Evolutionary conservation across 2,329 filamentous ascomycete species (phyloP).

Genomic region (Pseudopithomyces chartarum): DNA sequence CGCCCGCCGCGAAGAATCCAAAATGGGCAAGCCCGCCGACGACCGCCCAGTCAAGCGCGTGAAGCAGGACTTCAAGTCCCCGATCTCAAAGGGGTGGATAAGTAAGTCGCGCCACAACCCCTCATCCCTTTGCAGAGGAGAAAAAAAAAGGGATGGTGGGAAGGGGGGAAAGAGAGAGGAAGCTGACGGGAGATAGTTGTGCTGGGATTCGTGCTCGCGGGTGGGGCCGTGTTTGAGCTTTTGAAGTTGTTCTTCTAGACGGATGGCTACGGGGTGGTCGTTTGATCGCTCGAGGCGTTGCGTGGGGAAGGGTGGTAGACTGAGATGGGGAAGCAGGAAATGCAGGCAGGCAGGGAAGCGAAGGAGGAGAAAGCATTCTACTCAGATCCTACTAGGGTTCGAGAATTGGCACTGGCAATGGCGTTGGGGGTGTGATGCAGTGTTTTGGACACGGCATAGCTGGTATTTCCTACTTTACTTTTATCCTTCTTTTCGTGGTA

Average conservation of each 20-base stretch:
- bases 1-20: slow-evolving; percentile 71
- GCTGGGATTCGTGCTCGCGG: slow-evolving; percentile 67
- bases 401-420: too few relatives aligned
- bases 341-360: too few relatives aligned
- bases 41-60: slow-evolving; percentile 54
- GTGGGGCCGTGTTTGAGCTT: slow-evolving; percentile 64
- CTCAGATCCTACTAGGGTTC: too few relatives aligned
- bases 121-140: neutral
- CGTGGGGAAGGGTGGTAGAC: too few relatives aligned
- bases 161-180: neutral
- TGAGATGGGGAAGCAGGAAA: too few relatives aligned
- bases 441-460: too few relatives aligned
- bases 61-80: slow-evolving; percentile 54
- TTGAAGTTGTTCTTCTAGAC: slow-evolving; percentile 53
- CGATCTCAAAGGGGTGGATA: slow-evolving; percentile 63
- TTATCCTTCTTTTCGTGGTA: too few relatives aligned
- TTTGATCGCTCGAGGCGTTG: too few relatives aligned
- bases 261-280: neutral
- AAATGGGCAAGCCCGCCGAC: slow-evolving; percentile 69
- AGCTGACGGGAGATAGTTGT: slow-evolving; percentile 50
- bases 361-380: too few relatives aligned
- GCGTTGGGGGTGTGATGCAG: too few relatives aligned
- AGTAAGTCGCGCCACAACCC: slow-evolving; percentile 52
- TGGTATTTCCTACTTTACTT: too few relatives aligned
- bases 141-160: neutral